Conservation (phyloP, 2,329 filamentous ascomycete genomes). For the Hysterium pulicare region DNA sequence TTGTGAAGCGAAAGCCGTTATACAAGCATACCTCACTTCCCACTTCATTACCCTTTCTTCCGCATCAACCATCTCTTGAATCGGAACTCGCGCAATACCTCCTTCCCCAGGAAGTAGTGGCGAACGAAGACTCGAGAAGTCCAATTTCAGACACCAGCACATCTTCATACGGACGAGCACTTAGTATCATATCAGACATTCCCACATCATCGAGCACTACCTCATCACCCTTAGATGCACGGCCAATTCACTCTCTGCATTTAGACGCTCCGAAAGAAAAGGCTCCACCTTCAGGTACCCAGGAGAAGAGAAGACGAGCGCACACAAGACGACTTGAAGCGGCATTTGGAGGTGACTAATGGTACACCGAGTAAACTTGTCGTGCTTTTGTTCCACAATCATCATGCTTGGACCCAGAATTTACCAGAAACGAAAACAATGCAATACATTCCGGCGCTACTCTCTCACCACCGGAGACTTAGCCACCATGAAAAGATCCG, state of each 20-base stretch:
- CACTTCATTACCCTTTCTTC: not conserved
- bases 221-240: too few relatives aligned
- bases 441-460: not conserved
- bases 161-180: conserved; percentile 4
- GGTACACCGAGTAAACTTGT: too few relatives aligned
- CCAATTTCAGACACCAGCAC: not conserved
- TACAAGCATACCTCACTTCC: not conserved
- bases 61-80: not conserved
- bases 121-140: not conserved
- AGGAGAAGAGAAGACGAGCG: conserved; percentile 23
- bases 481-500: not conserved
- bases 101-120: not conserved
- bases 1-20: not conserved
- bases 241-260: too few relatives aligned
- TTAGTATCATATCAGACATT: not conserved
- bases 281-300: conserved; percentile 15
- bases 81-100: not conserved
- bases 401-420: not conserved
- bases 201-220: too few relatives aligned
- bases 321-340: conserved; percentile 25
- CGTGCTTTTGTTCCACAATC: too few relatives aligned
- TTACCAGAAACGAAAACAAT: not conserved
- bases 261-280: not conserved
- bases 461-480: not conserved
- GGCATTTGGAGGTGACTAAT: conserved; percentile 16